phyloP scores from a whole-genome alignment of 768 basidiomycete species.

The Kwoniella bestiolae region DNA sequence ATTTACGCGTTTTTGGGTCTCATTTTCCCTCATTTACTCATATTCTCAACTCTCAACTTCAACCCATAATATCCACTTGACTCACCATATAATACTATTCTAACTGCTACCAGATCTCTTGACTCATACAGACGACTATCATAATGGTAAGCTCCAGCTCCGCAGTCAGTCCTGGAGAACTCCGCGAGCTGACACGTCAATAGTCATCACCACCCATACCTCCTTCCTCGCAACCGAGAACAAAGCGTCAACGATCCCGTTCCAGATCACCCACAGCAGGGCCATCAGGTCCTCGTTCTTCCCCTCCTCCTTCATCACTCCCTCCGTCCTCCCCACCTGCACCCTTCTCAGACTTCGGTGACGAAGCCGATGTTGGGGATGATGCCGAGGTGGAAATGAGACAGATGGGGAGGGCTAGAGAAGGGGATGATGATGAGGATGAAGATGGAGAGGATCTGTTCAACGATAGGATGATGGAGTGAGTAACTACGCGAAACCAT shows the following conservation, averaged over 20 bases:
- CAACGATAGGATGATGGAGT: slow-evolving; percentile 70
- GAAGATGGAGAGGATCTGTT: slow-evolving; percentile 95
- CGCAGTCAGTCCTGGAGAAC: neutral
- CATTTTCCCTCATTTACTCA: slow-evolving; percentile 24
- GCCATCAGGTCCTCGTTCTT: slow-evolving; percentile 49
- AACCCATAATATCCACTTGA: neutral
- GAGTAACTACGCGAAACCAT: slow-evolving; percentile 60
- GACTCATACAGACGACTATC: neutral
- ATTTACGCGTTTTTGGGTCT: slow-evolving; percentile 12
- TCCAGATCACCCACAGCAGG: slow-evolving; percentile 40
- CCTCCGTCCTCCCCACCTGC: slow-evolving; percentile 84
- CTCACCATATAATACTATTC: neutral
- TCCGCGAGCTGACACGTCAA: neutral
- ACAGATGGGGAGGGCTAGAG: slow-evolving; percentile 49
- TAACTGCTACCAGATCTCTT: neutral
- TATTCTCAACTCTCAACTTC: slow-evolving; percentile 9
- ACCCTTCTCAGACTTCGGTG: slow-evolving; percentile 82
- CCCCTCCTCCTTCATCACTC: slow-evolving; percentile 66
- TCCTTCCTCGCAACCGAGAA: slow-evolving; percentile 49
- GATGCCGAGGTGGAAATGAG: slow-evolving; percentile 55
- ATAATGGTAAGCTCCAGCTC: slow-evolving; percentile 32
- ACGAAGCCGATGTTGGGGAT: slow-evolving; percentile 71
- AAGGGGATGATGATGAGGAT: slow-evolving; percentile 71
- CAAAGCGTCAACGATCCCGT: slow-evolving; percentile 49
- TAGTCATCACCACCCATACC: slow-evolving; percentile 51